A percentile compares a stretch with the other conserved stretches of the same genome.
Evolutionary conservation across 495 filamentous ascomycete species (phyloP).

Genomic region (Clavariopsis aquatica): DNA sequence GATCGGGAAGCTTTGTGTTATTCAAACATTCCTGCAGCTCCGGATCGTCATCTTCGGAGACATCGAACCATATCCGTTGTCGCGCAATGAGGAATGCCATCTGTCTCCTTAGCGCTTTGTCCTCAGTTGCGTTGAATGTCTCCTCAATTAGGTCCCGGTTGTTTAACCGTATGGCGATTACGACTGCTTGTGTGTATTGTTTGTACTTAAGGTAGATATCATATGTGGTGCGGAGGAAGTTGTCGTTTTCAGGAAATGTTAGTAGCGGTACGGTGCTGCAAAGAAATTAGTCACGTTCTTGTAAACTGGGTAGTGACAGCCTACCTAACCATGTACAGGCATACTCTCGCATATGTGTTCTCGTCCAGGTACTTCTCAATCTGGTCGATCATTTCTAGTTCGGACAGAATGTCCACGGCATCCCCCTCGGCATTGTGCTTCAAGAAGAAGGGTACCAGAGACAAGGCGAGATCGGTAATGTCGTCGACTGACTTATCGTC

Average conservation of each 20-base stretch:
- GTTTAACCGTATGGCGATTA: constrained; percentile 90
- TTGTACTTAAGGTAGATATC: constrained; percentile 89
- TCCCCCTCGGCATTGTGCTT: constrained; percentile 98
- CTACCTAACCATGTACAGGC: constrained; percentile 87
- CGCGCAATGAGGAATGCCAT: constrained; percentile 90
- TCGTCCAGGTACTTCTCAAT: constrained; percentile 89
- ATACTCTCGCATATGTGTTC: constrained; percentile 89
- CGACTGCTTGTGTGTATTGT: constrained; percentile 87
- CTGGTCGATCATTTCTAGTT: constrained; percentile 92
- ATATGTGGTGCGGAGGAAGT: constrained; percentile 88
- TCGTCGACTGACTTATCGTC: constrained; percentile 68
- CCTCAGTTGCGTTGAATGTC: constrained; percentile 76
- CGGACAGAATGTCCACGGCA: constrained; percentile 93
- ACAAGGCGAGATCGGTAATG: constrained; percentile 75
- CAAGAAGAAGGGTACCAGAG: constrained; percentile 90
- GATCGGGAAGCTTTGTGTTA: constrained; percentile 82
- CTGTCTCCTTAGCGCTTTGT: constrained; percentile 84
- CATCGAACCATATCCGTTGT: constrained; percentile 83
- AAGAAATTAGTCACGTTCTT: neutral
- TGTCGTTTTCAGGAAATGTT: constrained; percentile 94
- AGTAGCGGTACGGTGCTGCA: constrained; percentile 89
- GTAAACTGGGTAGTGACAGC: neutral
- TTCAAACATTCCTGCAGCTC: constrained; percentile 78
- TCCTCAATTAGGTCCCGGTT: constrained; percentile 75
- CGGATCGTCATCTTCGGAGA: constrained; percentile 64